Evolutionary conservation across 768 basidiomycete species (phyloP).

Genomic region (Cyathus striatus): DNA sequence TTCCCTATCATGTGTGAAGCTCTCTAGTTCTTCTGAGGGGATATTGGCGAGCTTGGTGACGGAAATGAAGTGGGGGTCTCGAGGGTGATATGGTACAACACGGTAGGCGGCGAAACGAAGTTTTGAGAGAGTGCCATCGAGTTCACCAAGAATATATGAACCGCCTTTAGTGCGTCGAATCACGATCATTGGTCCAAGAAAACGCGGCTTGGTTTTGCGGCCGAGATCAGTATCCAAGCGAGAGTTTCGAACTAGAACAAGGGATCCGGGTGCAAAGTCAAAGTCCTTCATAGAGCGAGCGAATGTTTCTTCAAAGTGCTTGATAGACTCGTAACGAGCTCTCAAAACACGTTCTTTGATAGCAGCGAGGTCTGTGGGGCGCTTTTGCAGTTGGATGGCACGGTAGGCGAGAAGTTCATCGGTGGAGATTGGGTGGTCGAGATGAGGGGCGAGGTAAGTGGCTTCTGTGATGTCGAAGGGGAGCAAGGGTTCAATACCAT

Average conservation of each 20-base stretch:
- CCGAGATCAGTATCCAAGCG: conserved; percentile 19
- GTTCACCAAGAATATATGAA: conserved; percentile 22
- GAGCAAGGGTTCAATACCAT: conserved; percentile 26
- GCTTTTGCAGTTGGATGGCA: conserved; percentile 18
- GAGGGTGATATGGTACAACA: too few relatives aligned
- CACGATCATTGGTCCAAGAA: conserved; percentile 32
- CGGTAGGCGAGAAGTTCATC: conserved; percentile 14
- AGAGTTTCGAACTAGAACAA: conserved; percentile 30
- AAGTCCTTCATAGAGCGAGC: conserved; percentile 10
- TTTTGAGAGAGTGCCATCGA: conserved; percentile 24
- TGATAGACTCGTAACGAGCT: conserved; percentile 10
- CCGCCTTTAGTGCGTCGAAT: conserved; percentile 19
- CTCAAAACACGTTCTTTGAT: conserved; percentile 10
- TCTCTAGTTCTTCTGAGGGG: too few relatives aligned
- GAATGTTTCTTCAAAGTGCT: conserved; percentile 18
- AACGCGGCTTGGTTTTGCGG: conserved; percentile 25
- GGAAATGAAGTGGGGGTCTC: too few relatives aligned
- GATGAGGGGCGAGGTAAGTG: conserved; percentile 8
- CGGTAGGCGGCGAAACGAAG: too few relatives aligned
- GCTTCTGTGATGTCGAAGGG: conserved; percentile 21
- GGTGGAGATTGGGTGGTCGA: conserved; percentile 5
- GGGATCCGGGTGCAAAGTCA: conserved; percentile 19
- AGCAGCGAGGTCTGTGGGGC: conserved; percentile 12
- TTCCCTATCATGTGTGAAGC: too few relatives aligned
- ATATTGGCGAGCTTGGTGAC: too few relatives aligned